These are phyloP conservation scores for Cymbomonas tetramitiformis DNA, from an alignment of 139 green algal species.

Conservation along the genomic window DNA sequence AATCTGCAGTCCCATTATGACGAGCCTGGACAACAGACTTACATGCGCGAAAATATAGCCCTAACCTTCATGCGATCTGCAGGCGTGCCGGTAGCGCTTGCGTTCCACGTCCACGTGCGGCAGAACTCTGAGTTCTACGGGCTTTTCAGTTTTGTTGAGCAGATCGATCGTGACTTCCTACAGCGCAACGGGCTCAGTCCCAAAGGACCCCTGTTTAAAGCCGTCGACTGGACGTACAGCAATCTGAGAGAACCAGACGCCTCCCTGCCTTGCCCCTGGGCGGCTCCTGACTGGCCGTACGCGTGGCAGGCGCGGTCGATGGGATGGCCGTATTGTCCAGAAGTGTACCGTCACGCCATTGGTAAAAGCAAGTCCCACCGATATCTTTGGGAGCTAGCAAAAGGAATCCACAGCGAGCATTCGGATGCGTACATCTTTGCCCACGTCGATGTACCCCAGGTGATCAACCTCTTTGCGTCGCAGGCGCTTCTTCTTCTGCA, in stretches of 20 bases:
- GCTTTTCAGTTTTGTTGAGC: conserved; percentile 49
- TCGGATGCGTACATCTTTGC: conserved; percentile 44
- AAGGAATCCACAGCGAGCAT: too few species aligned
- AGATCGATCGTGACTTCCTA: conserved; percentile 38
- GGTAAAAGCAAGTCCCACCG: too few species aligned
- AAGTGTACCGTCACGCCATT: conserved; percentile 4
- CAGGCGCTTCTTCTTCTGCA: conserved; percentile 63
- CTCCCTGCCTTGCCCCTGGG: not conserved
- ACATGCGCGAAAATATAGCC: conserved; percentile 50
- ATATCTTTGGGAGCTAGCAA: too few species aligned
- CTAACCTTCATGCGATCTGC: conserved; percentile 24
- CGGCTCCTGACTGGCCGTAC: not conserved
- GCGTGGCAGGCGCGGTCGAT: conserved; percentile 2
- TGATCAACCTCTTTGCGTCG: conserved; percentile 59
- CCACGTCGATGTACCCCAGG: conserved; percentile 48
- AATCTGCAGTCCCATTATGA: conserved; percentile 30
- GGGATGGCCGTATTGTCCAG: conserved; percentile 3
- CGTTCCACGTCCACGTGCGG: conserved; percentile 46
- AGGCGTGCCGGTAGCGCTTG: conserved; percentile 32
- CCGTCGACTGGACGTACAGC: conserved; percentile 16
- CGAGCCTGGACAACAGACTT: conserved; percentile 63
- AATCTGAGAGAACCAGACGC: not conserved
- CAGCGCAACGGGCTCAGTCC: conserved; percentile 19
- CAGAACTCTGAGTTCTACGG: conserved; percentile 60
- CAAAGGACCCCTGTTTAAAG: conserved; percentile 47